Percentiles rank a stretch among this genome's conserved stretches.
phyloP scores from a whole-genome alignment of 768 basidiomycete genomes.

The Collybiopsis confluens region DNA sequence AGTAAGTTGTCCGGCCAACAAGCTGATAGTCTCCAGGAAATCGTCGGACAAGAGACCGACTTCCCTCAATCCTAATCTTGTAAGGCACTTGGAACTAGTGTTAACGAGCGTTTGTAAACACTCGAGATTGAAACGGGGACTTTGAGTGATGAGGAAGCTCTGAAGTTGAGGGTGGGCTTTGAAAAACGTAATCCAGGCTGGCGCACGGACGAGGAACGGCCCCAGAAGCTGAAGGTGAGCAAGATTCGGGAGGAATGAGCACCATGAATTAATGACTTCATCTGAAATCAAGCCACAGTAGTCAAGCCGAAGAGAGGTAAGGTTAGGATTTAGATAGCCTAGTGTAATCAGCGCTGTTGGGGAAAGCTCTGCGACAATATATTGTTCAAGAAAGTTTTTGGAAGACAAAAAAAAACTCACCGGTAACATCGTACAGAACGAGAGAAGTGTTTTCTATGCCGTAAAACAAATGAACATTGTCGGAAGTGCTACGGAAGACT shows the following conservation, averaged over 20 bases:
- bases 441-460: conserved; percentile 62
- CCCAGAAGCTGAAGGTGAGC: conserved; percentile 76
- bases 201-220: conserved; percentile 76
- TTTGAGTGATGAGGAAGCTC: conserved; percentile 78
- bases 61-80: conserved; percentile 75
- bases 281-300: conserved; percentile 82
- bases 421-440: conserved; percentile 84
- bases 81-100: conserved; percentile 41
- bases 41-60: conserved; percentile 66
- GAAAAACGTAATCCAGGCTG: conserved; percentile 77
- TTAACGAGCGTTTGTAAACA: conserved; percentile 61
- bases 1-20: conserved; percentile 41
- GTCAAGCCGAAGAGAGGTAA: conserved; percentile 75
- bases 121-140: conserved; percentile 76
- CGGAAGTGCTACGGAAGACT: conserved; percentile 48
- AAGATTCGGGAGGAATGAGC: conserved; percentile 59
- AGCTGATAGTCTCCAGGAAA: conserved; percentile 52
- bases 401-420: conserved; percentile 40
- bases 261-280: conserved; percentile 53
- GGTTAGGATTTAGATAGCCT: conserved; percentile 77
- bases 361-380: conserved; percentile 49
- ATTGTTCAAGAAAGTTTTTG: not conserved
- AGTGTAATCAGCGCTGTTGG: conserved; percentile 67
- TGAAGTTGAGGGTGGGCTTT: conserved; percentile 55
- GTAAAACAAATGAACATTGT: conserved; percentile 86